These are phyloP conservation scores for Scalesia atractyloides DNA, from an alignment of 129 eudicot genomes.

Conservation along the genomic window DNA sequence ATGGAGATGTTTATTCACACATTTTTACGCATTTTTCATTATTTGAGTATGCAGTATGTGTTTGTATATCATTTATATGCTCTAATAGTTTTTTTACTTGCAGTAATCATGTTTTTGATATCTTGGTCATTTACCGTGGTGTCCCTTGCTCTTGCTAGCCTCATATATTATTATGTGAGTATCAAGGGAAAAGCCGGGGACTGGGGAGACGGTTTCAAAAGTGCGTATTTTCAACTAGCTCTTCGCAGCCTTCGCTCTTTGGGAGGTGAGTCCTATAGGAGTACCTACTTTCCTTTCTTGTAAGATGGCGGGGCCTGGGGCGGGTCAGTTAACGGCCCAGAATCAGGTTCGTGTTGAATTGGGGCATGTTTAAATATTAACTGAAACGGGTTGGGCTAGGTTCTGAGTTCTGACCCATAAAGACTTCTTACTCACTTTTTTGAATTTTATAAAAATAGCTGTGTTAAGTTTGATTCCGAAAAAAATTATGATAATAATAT, in stretches of 20 bases:
- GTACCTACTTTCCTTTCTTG: neutral
- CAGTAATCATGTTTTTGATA: conserved; percentile 97
- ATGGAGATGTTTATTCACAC: neutral
- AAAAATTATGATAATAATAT: neutral
- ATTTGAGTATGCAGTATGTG: neutral
- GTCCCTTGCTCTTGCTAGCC: conserved; percentile 93
- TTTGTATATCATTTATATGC: conserved; percentile 17
- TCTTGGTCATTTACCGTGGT: conserved; percentile 97
- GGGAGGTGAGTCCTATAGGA: conserved; percentile 68
- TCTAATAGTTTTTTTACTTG: conserved; percentile 31
- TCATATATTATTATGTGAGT: conserved; percentile 93
- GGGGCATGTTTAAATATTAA: neutral
- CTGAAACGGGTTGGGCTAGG: neutral
- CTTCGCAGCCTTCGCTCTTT: conserved; percentile 98
- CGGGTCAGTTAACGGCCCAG: neutral
- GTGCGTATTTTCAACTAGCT: conserved; percentile 98
- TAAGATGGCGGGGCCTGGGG: neutral
- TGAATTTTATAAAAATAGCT: neutral
- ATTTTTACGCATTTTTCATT: neutral
- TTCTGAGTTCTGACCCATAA: neutral
- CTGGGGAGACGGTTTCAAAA: conserved; percentile 99
- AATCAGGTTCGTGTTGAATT: neutral
- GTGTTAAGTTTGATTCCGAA: neutral
- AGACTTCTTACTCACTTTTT: neutral
- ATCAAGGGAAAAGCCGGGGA: conserved; percentile 99